Evolutionary conservation across 2,329 filamentous ascomycete genomes (phyloP).

Genomic region (Stachybotrys chartarum): DNA sequence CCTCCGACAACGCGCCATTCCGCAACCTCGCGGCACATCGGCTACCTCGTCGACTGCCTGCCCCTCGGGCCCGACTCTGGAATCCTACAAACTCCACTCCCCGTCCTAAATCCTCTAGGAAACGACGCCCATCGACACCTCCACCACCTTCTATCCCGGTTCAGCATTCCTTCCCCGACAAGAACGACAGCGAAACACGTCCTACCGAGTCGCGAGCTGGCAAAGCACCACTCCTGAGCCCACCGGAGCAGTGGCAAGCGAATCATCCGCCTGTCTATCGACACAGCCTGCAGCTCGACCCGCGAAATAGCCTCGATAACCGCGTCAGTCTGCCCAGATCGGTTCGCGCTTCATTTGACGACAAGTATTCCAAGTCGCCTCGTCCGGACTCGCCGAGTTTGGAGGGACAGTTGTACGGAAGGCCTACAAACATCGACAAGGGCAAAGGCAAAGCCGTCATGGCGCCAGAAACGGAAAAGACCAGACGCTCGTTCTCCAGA

Average conservation of each 20-base stretch:
- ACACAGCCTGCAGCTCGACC: conserved; percentile 45
- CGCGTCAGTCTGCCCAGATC: conserved; percentile 48
- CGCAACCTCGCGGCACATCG: conserved; percentile 29
- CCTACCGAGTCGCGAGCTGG: conserved; percentile 30
- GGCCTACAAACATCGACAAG: conserved; percentile 30
- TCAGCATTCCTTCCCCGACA: conserved; percentile 33
- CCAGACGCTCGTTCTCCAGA: conserved; percentile 31
- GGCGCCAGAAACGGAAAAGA: conserved; percentile 28
- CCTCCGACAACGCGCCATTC: conserved; percentile 25
- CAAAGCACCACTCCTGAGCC: conserved; percentile 44
- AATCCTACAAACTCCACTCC: conserved; percentile 55
- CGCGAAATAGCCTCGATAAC: conserved; percentile 34
- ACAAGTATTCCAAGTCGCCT: conserved; percentile 19
- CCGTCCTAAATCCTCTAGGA: conserved; percentile 26
- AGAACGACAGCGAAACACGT: conserved; percentile 27
- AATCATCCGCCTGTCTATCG: conserved; percentile 35
- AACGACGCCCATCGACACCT: conserved; percentile 45
- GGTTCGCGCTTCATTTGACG: conserved; percentile 47
- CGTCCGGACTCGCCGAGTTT: background rate
- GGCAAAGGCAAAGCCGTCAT: conserved; percentile 46
- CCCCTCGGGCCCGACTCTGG: conserved; percentile 43
- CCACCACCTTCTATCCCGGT: conserved; percentile 45
- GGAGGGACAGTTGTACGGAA: conserved; percentile 5
- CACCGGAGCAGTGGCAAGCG: conserved; percentile 41
- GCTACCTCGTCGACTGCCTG: conserved; percentile 32